Conservation (phyloP, 352 stramenopile species). For the Phytophthora colocasiae region DNA sequence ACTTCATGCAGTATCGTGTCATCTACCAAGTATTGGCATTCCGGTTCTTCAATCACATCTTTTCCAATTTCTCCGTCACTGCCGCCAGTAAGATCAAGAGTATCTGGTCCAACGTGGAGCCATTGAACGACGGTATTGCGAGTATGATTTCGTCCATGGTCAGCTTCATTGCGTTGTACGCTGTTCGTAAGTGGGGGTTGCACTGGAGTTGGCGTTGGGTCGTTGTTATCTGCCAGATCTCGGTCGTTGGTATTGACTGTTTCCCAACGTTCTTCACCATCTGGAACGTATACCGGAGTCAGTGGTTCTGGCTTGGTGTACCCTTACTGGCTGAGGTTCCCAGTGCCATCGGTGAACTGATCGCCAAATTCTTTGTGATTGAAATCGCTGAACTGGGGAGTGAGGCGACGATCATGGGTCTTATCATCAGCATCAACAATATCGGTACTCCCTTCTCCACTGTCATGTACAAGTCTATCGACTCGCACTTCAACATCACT, state of each 20-base stretch:
- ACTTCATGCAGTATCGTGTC: constrained; percentile 47
- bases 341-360: constrained; percentile 36
- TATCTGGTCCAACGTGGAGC: constrained; percentile 36
- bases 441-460: constrained; percentile 53
- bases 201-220: constrained; percentile 59
- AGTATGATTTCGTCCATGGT: constrained; percentile 40
- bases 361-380: constrained; percentile 49
- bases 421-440: constrained; percentile 46
- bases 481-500: constrained; percentile 55
- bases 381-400: constrained; percentile 49
- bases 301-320: constrained; percentile 70
- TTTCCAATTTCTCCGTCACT: constrained; percentile 39
- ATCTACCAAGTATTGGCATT: constrained; percentile 45
- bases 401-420: constrained; percentile 52
- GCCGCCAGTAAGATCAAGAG: constrained; percentile 39
- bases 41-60: constrained; percentile 47
- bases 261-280: constrained; percentile 57
- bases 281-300: constrained; percentile 57
- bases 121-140: constrained; percentile 34
- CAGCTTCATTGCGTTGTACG: constrained; percentile 35
- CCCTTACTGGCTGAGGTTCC: constrained; percentile 51
- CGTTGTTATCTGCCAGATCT: constrained; percentile 39
- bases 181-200: constrained; percentile 52
- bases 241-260: constrained; percentile 30
- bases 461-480: constrained; percentile 62